Evolutionary conservation across 345 rosid genomes (phyloP).

Genomic region (Clausena lansium): DNA sequence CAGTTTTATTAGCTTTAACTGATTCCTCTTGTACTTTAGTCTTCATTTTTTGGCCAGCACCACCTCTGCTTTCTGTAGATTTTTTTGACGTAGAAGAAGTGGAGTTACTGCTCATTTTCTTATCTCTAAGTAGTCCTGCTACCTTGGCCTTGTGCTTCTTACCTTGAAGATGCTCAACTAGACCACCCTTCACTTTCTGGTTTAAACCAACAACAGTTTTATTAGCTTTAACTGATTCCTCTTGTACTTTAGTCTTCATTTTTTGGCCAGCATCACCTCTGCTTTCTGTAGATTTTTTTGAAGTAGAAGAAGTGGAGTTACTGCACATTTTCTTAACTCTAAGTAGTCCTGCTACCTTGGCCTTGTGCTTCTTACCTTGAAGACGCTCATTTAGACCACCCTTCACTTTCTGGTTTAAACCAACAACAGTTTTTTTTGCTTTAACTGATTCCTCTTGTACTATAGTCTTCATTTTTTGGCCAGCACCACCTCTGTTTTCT

Average conservation of each 20-base stretch:
- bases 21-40: slow-evolving; percentile 2
- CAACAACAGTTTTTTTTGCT: too few species aligned
- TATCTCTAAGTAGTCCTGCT: slow-evolving; percentile 23
- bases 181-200: not conserved
- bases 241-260: too few species aligned
- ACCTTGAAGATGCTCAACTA: not conserved
- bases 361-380: not conserved
- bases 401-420: too few species aligned
- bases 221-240: too few species aligned
- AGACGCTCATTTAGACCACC: too few species aligned
- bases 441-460: too few species aligned
- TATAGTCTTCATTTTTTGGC: too few species aligned
- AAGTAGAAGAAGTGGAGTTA: not conserved
- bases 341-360: slow-evolving; percentile 28
- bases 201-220: too few species aligned
- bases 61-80: not conserved
- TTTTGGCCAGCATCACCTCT: not conserved
- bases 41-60: slow-evolving; percentile 2
- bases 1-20: slow-evolving; percentile 14
- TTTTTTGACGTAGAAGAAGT: slow-evolving; percentile 7
- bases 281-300: slow-evolving; percentile 10
- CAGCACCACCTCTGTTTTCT: too few species aligned
- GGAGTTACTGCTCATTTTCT: slow-evolving; percentile 9
- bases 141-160: slow-evolving; percentile 42
- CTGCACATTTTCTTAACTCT: slow-evolving; percentile 16